These are phyloP conservation scores for Choanephora cucurbitarum DNA, from an alignment of 371 early-diverging fungal species.

Conservation along the genomic window DNA sequence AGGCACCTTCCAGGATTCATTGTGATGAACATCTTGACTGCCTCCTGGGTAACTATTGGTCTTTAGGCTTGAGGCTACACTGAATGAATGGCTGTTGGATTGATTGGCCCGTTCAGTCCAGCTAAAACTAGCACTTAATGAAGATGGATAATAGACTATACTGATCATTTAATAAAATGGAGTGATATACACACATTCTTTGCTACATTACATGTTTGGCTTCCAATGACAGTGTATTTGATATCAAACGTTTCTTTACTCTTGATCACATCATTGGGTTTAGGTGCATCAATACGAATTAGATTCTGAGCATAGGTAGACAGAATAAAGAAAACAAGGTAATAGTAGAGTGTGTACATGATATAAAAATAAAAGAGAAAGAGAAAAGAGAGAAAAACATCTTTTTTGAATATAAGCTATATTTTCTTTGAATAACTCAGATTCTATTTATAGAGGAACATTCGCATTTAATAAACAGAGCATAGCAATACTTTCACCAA, in stretches of 20 bases:
- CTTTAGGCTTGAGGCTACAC: conserved; percentile 8
- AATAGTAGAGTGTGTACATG: background rate
- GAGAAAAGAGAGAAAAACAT: background rate
- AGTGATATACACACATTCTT: too few species aligned
- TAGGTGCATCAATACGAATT: conserved; percentile 12
- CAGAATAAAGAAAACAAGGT: background rate
- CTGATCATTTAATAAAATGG: too few species aligned
- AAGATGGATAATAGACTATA: conserved; percentile 21
- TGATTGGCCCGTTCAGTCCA: conserved; percentile 25
- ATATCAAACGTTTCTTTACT: conserved; percentile 13
- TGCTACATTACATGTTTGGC: conserved; percentile 22
- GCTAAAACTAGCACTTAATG: conserved; percentile 13
- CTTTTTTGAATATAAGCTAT: background rate
- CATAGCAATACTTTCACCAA: conserved; percentile 66
- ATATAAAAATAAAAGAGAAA: conserved; percentile 3
- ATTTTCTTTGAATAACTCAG: too few species aligned
- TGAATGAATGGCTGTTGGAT: conserved; percentile 5
- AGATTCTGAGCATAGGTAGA: conserved; percentile 8
- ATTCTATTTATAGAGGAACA: conserved; percentile 32
- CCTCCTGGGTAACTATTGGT: conserved; percentile 23
- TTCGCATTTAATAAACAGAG: conserved; percentile 56
- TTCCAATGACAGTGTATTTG: conserved; percentile 20
- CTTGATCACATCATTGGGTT: conserved; percentile 10
- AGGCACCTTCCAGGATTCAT: conserved; percentile 16
- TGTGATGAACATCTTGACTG: conserved; percentile 5